Evolutionary conservation across 352 stramenopile genomes (phyloP).

Genomic region (Globisporangium echinulatum): DNA sequence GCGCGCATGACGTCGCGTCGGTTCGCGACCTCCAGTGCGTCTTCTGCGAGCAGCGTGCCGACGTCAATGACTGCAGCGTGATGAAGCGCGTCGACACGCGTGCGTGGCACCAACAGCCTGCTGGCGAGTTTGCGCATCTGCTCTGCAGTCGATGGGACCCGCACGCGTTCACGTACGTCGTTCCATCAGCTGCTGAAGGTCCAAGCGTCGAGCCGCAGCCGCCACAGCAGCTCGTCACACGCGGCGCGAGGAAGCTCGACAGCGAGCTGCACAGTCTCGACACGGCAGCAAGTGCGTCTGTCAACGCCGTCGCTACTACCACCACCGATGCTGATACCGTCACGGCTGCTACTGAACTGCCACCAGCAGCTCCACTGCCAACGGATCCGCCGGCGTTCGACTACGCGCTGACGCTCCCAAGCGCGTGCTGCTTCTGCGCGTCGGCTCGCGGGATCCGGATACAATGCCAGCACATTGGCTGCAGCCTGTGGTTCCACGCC

Average conservation of each 20-base stretch:
- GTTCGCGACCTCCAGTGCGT: slow-evolving; percentile 19
- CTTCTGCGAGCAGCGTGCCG: slow-evolving; percentile 30
- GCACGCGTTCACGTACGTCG: slow-evolving; percentile 11
- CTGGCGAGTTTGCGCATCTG: slow-evolving; percentile 25
- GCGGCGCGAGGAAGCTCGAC: neutral
- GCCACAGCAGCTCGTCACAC: slow-evolving; percentile 4
- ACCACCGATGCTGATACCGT: neutral
- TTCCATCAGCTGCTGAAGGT: neutral
- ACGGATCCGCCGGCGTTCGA: slow-evolving; percentile 8
- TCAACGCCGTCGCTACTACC: neutral
- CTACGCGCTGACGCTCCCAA: slow-evolving; percentile 11
- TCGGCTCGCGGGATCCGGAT: slow-evolving; percentile 33
- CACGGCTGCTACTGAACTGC: too few relatives aligned
- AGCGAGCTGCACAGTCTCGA: neutral
- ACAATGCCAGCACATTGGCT: slow-evolving; percentile 52
- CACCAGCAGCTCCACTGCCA: slow-evolving; percentile 5
- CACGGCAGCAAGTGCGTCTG: neutral
- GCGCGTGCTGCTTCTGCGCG: slow-evolving; percentile 47
- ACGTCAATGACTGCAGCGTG: slow-evolving; percentile 5
- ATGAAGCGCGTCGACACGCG: slow-evolving; percentile 27
- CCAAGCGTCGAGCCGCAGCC: neutral
- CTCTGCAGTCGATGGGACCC: slow-evolving; percentile 51
- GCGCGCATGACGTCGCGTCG: slow-evolving; percentile 15
- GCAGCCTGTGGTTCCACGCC: slow-evolving; percentile 53
- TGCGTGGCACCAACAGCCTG: slow-evolving; percentile 1